Evolutionary conservation across 2,329 filamentous ascomycete genomes (phyloP).

Genomic region (Claviceps paspali): DNA sequence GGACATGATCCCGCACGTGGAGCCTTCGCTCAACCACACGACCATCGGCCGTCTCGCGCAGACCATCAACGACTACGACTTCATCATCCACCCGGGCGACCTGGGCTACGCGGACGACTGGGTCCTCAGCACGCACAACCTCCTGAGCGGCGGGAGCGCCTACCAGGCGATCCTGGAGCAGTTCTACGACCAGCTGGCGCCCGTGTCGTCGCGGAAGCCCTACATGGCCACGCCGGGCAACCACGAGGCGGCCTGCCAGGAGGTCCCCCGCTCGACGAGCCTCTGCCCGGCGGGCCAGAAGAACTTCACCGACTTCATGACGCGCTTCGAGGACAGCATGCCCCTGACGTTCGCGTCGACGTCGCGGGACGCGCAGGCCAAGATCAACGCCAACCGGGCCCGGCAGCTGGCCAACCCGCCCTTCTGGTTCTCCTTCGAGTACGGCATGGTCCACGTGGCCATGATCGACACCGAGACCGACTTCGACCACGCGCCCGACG

Average conservation of each 20-base stretch:
- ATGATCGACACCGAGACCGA: conserved; percentile 21
- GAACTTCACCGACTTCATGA: conserved; percentile 46
- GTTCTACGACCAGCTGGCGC: conserved; percentile 27
- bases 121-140: conserved; percentile 29
- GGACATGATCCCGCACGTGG: conserved; percentile 30
- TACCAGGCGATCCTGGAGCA: conserved; percentile 40
- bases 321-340: conserved; percentile 37
- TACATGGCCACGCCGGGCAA: conserved; percentile 35
- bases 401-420: conserved; percentile 14
- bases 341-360: conserved; percentile 33
- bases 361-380: conserved; percentile 26
- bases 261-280: conserved; percentile 20
- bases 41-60: conserved; percentile 39
- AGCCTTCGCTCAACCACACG: conserved; percentile 39
- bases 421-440: conserved; percentile 14
- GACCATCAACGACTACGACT: conserved; percentile 38
- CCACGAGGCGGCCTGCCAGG: conserved; percentile 38
- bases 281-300: conserved; percentile 36
- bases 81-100: conserved; percentile 38
- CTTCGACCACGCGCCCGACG: conserved; percentile 15
- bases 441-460: conserved; percentile 15
- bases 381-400: conserved; percentile 29
- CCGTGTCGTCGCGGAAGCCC: conserved; percentile 35
- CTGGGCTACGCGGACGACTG: conserved; percentile 45
- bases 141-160: conserved; percentile 32